Conservation (phyloP, 176 grass and related monocot genomes). For the Lolium multiflorum region DNA sequence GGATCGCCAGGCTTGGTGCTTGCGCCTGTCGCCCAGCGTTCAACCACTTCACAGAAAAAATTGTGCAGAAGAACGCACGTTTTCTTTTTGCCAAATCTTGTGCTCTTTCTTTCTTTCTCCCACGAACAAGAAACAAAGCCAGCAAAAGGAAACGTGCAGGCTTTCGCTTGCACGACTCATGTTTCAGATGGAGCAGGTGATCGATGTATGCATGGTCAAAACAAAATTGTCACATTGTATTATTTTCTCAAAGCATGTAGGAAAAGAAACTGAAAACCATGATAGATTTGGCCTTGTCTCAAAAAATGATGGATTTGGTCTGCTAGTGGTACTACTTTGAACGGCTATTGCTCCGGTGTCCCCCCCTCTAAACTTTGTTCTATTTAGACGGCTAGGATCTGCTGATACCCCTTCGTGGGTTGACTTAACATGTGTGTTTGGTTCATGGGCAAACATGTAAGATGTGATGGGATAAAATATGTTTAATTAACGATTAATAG, state of each 20-base stretch:
- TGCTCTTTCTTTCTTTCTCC: not conserved
- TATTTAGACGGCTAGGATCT: no score
- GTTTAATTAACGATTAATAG: no score
- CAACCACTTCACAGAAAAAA: slow-evolving; percentile 37
- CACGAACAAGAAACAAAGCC: not conserved
- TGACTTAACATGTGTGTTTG: no score
- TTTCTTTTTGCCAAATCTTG: not conserved
- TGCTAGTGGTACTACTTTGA: not conserved
- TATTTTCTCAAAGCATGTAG: slow-evolving; percentile 2
- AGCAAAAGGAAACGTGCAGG: not conserved
- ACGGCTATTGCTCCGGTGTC: no score
- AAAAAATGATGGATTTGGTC: slow-evolving; percentile 20
- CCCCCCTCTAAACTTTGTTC: no score
- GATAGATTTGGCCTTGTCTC: not conserved
- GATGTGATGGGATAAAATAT: no score
- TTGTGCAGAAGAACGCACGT: not conserved
- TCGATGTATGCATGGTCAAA: not conserved
- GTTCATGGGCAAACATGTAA: no score
- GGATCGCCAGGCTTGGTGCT: slow-evolving; percentile 46
- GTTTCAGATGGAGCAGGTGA: slow-evolving; percentile 24
- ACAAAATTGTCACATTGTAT: not conserved
- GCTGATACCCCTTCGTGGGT: no score
- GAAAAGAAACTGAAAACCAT: not conserved
- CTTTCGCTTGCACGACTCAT: not conserved
- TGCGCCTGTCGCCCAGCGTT: slow-evolving; percentile 34